These are phyloP conservation scores for Ilyonectria mors-panacis DNA, from an alignment of 2,329 filamentous ascomycete genomes.

Conservation along the genomic window DNA sequence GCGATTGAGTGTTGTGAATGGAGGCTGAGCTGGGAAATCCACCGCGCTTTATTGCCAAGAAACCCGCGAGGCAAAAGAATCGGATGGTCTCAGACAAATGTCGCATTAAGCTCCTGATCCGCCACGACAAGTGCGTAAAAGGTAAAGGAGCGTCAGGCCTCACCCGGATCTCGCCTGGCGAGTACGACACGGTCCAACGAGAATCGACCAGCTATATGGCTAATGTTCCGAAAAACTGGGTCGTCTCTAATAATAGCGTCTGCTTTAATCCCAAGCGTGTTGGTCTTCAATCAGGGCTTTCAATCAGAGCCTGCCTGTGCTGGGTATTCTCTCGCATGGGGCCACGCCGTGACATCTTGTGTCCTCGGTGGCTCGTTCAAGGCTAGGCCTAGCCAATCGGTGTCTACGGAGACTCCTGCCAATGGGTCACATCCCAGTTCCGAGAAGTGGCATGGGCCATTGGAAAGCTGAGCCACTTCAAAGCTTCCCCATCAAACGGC, in stretches of 20 bases:
- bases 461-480: constrained; percentile 5
- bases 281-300: not conserved
- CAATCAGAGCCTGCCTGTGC: not conserved
- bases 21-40: not conserved
- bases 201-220: not conserved
- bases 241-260: not conserved
- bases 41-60: not conserved
- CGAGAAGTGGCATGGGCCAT: not conserved
- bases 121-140: not conserved
- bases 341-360: not conserved
- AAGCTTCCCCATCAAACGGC: not conserved
- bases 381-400: not conserved
- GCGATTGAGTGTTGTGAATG: not conserved
- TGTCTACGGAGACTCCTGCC: not conserved
- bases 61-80: not conserved
- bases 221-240: not conserved
- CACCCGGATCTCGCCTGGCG: not conserved
- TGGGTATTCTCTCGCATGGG: not conserved
- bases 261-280: not conserved
- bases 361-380: not conserved
- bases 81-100: not conserved
- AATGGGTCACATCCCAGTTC: not conserved
- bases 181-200: not conserved
- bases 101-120: not conserved
- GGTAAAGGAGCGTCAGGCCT: not conserved